These are phyloP conservation scores for Eucalyptus globulus DNA, from an alignment of 345 rosid genomes.

Conservation along the genomic window DNA sequence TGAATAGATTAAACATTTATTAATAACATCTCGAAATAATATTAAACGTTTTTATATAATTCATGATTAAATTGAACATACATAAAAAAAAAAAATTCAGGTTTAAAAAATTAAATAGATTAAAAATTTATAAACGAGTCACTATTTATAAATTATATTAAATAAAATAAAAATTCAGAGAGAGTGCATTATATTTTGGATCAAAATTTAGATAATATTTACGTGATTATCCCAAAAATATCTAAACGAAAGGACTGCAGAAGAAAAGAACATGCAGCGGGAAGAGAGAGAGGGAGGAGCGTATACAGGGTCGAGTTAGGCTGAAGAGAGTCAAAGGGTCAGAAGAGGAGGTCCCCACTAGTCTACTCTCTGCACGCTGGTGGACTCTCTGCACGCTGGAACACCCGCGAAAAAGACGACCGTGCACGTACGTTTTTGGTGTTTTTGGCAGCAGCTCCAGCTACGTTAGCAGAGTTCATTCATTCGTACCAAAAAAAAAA, in stretches of 20 bases:
- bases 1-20: fast-evolving
- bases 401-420: background rate
- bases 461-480: background rate
- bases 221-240: no score
- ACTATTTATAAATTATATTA: no score
- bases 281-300: background rate
- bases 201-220: no score
- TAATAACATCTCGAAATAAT: no score
- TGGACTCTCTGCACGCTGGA: background rate
- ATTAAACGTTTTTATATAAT: no score
- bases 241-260: background rate
- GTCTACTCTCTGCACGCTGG: no score
- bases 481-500: background rate
- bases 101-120: no score
- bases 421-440: background rate
- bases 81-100: no score
- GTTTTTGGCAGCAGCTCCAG: background rate
- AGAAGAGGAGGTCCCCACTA: background rate
- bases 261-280: background rate
- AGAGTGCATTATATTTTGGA: no score
- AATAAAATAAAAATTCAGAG: no score
- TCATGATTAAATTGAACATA: no score
- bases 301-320: background rate
- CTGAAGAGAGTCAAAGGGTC: background rate
- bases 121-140: no score